Evolutionary conservation across 768 basidiomycete genomes (phyloP), one percentile per base, ranked within the genome.

Genomic region (Baorangia bicolor): DNA sequence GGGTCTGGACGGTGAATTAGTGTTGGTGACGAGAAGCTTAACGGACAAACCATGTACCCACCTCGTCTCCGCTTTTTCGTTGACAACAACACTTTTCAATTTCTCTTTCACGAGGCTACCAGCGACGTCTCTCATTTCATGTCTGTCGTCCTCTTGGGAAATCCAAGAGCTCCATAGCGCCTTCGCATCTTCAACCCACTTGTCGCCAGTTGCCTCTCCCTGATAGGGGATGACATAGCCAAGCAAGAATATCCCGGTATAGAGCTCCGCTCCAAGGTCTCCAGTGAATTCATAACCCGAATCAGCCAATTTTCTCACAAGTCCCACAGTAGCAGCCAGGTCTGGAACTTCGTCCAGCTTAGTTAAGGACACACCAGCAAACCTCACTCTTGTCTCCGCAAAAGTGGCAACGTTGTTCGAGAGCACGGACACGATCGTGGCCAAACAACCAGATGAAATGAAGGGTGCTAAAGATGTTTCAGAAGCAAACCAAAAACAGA

Each of bases 11-110:
- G 51, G 21, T 37, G 25, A 16, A 43, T 49, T 25, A 11, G 27
- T 42, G 27, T 46, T n/a, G 44, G 9, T 42, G 9, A 28, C 23
- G 21, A 44, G 27, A 33, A 35, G 21, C 9, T 11, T 20, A 9
- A 35, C 3, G 16, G 37, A 43, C 1, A 13, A 28, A 34, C 7
- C 20, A 5, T 42, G n/a, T 38, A 62, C 75, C 18, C 30, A 78
- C 78, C 68, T 72, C 5, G 68, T 54, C 25, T 61, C 61, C 11
- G 64, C 65, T 12, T 63, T 55, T 39, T 64, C 64, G 61, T 82
- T 79, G 30, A 69, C 53, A 5, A 87, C 41, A 23, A 82, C 59
- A 5, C 64, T 71, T 28, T 69, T 75, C 52, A 87, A 55, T 42
- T 69, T 74, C 31, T 69, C 71, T 56, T 77, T 80, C 49, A 86